A percentile compares a stretch with the other conserved stretches of the same genome.
Evolutionary conservation across 1,139 yeast species (phyloP).

Genomic region (Pichia terricola): DNA sequence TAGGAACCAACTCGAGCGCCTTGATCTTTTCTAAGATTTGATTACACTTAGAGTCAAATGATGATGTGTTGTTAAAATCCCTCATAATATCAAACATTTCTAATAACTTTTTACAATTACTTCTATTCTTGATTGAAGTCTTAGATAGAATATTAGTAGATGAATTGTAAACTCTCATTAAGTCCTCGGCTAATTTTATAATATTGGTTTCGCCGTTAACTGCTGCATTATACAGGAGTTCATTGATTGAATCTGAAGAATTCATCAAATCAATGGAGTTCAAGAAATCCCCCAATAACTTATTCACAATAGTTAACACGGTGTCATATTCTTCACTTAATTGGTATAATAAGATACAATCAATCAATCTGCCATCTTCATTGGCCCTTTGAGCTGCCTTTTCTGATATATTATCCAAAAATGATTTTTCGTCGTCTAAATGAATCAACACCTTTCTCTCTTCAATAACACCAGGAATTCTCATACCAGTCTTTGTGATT

Average conservation of each 20-base stretch:
- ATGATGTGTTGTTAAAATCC: slow-evolving; percentile 30
- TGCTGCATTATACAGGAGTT: slow-evolving; percentile 24
- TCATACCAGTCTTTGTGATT: slow-evolving; percentile 63
- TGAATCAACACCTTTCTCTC: slow-evolving; percentile 61
- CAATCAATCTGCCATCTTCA: slow-evolving; percentile 84
- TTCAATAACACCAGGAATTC: slow-evolving; percentile 81
- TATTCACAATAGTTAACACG: slow-evolving; percentile 70
- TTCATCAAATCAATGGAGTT: slow-evolving; percentile 52
- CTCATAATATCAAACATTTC: slow-evolving; percentile 63
- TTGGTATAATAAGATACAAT: slow-evolving; percentile 79
- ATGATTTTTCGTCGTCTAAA: slow-evolving; percentile 44
- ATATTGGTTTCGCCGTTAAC: slow-evolving; percentile 30
- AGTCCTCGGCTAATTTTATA: slow-evolving; percentile 49
- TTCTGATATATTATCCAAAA: slow-evolving; percentile 63
- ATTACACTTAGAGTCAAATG: not conserved
- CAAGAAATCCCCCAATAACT: slow-evolving; percentile 69
- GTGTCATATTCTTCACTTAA: slow-evolving; percentile 82
- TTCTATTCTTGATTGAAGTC: slow-evolving; percentile 39
- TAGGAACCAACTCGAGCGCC: slow-evolving; percentile 58
- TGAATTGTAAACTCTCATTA: slow-evolving; percentile 43
- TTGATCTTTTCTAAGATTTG: slow-evolving; percentile 39
- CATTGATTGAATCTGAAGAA: slow-evolving; percentile 42
- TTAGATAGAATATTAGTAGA: slow-evolving; percentile 39
- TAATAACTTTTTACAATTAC: slow-evolving; percentile 57
- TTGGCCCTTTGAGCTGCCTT: slow-evolving; percentile 82